Base-by-base conservation (phyloP, 1,284 basidiomycete genomes). In the Tilletia setariae region DNA sequence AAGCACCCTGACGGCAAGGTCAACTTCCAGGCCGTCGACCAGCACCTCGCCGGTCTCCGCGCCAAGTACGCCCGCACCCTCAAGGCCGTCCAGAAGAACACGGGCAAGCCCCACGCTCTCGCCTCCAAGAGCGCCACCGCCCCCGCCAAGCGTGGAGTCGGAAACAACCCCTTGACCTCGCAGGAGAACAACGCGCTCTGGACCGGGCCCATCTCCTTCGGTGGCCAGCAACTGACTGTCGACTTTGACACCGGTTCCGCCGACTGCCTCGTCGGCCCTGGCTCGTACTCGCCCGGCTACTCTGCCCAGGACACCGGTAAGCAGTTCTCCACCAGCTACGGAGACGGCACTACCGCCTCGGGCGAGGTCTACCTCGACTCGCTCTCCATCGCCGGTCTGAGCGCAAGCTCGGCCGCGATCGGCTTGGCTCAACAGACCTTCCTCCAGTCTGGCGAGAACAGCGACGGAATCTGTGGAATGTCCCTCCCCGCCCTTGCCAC, bases 181-280 rank as follows among this genome's bases (percentile, higher is more conserved):
- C 77, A 78, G 65, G 61, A 76, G 59, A 11, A 67, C 35, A 7
- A 66, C 9, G 72, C 70, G 43, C 73, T 81, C 23, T 82, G 80
- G 80, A 72, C 75, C 47, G 80, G 80, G 35, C 65, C 70, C 62
- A 71, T 79, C 59, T 63, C 74, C 28, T 77, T 71, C 66, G 80
- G 80, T 23, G 67, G 69, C 3, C 78, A 80, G 68, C 68, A 65
- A 63, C 30, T 68, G 47, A 51, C 35, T 19, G 73, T 79, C 64
- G 79, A 81, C 72, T 81, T 81, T 70, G 80, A 81, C 73, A 81
- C 80, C 11, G 80, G 80, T 51, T 79, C 77, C 43, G 35, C 49
- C 51, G 65, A 59, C 49, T 56, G 49, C 11, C 23, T 66, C n/a
- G 30, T 42, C 30, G 40, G 56, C 16, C 23, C 49, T 15, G 51